phyloP scores from a whole-genome alignment of 441 rosid genomes.

The Arabidopsis hybrid region DNA sequence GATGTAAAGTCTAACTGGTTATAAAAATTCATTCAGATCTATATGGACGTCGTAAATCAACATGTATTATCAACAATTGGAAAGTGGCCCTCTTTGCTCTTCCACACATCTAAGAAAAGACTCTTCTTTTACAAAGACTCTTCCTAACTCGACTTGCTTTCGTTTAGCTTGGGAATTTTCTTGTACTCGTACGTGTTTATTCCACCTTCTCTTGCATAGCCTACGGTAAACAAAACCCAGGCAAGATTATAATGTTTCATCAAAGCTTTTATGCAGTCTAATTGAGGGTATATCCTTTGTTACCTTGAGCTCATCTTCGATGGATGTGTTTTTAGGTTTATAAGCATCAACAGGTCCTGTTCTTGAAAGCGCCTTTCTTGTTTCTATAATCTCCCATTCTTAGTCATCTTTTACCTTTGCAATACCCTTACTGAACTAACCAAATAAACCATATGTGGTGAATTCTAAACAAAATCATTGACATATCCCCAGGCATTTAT shows the following conservation, averaged over 20 bases:
- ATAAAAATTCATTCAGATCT: background rate
- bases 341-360: conserved; percentile 81
- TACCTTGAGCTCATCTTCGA: conserved; percentile 92
- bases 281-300: background rate
- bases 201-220: conserved; percentile 79
- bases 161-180: conserved; percentile 78
- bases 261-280: background rate
- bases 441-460: background rate
- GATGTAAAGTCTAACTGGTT: too few species aligned
- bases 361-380: conserved; percentile 75
- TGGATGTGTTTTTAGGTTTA: conserved; percentile 72
- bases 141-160: conserved; percentile 51
- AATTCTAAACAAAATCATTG: conserved; percentile 6
- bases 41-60: background rate
- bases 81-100: too few species aligned
- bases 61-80: background rate
- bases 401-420: conserved; percentile 84
- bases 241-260: conserved; percentile 1
- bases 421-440: conserved; percentile 81
- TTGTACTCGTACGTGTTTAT: conserved; percentile 78
- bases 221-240: conserved; percentile 45
- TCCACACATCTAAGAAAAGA: background rate
- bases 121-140: background rate
- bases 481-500: background rate
- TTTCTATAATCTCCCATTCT: conserved; percentile 92